phyloP scores from a whole-genome alignment of 306 rosid genomes.

The Cercis canadensis region DNA sequence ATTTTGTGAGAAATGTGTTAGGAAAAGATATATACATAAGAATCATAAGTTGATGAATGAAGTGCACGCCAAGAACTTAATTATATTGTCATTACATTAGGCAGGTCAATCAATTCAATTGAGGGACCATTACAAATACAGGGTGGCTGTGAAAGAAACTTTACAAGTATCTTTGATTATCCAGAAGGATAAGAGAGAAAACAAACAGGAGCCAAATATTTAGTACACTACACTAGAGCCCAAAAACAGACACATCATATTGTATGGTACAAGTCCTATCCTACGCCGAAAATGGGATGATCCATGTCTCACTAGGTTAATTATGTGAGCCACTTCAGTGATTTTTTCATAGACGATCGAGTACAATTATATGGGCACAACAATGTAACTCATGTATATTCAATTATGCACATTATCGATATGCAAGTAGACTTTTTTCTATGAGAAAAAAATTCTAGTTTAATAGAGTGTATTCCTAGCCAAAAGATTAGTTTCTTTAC shows the following conservation, averaged over 20 bases:
- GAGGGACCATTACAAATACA: background rate
- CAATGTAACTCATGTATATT: no score
- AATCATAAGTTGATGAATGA: background rate
- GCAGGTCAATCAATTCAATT: constrained; percentile 14
- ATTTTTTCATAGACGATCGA: no score
- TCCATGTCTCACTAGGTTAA: background rate
- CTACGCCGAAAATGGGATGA: constrained; percentile 12
- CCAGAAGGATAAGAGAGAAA: constrained; percentile 17
- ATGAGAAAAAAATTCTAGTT: no score
- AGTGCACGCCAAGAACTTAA: background rate
- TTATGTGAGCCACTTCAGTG: constrained; percentile 5
- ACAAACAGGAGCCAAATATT: background rate
- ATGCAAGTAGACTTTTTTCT: no score
- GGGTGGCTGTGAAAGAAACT: constrained; percentile 12
- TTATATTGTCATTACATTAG: constrained; percentile 8
- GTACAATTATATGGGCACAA: no score
- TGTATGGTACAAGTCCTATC: constrained; percentile 22
- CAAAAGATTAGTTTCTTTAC: no score
- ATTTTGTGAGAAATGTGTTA: no score
- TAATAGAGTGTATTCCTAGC: no score
- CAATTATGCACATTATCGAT: no score
- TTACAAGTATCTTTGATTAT: background rate
- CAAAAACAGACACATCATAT: background rate
- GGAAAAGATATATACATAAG: no score
- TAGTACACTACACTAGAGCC: background rate